Base-by-base conservation (phyloP, 2,329 filamentous ascomycete genomes). In the Neoascochyta sp. region DNA sequence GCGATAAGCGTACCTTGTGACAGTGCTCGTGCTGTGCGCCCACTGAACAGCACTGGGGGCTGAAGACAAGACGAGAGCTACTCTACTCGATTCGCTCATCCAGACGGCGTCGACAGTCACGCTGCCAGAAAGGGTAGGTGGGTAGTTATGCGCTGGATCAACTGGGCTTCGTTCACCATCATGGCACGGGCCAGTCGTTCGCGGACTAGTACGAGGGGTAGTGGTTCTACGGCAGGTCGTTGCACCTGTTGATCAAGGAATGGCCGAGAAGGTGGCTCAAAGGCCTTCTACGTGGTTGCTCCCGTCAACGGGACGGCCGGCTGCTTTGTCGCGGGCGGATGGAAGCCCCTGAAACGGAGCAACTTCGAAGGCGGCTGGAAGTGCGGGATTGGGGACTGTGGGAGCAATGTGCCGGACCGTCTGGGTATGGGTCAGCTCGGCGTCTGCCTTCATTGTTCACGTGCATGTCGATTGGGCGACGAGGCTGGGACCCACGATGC, bases 121-220 rank as follows among this genome's bases (percentile, higher is more conserved):
- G n/a, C n/a, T n/a, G n/a, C n/a, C n/a, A n/a, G n/a, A n/a, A n/a
- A n/a, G n/a, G n/a, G n/a, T n/a, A n/a, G n/a, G n/a, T n/a, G n/a
- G n/a, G 16, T 21, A 28, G 14, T 14, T 16, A 18, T 21, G 19
- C 22, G 4, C 9, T 9, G 25, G 22, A 4, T 18, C 16, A 21
- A 10, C n/a, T 11, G 30, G 48, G 55, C 52, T 52, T 49, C 44
- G 34, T 43, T 29, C 42, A 44, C 41, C 24, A 32, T 35, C 32
- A 39, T 35, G 20, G 57, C 58, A 62, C 57, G 43, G 57, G 34
- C 55, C 57, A 60, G 43, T 45, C 27, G 59, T 63, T 62, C 54
- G 35, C 50, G 43, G 34, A 24, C 34, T 50, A 42, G 47, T 47
- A 37, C 41, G 30, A 42, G 45, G 34, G 37, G 37, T 31, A 28